These are phyloP conservation scores for Tremella mesenterica DNA, from an alignment of 768 basidiomycete genomes.

Conservation along the genomic window DNA sequence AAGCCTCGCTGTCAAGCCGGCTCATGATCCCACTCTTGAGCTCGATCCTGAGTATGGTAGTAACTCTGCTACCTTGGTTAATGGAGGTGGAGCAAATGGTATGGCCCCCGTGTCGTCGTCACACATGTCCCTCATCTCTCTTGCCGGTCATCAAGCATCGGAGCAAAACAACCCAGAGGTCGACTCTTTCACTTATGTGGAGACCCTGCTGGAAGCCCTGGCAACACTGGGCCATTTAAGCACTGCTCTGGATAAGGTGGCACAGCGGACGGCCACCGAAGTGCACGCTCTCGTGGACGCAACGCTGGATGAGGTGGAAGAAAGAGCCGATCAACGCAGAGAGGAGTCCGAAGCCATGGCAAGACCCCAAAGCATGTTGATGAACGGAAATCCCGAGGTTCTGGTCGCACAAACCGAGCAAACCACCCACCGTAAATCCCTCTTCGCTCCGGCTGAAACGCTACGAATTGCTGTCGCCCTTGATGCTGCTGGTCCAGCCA, in stretches of 20 bases:
- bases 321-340: slow-evolving; percentile 46
- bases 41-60: slow-evolving; percentile 23
- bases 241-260: slow-evolving; percentile 67
- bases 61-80: not conserved
- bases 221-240: slow-evolving; percentile 83
- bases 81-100: slow-evolving; percentile 1
- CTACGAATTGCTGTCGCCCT: slow-evolving; percentile 51
- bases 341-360: slow-evolving; percentile 14
- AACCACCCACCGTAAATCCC: slow-evolving; percentile 11
- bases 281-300: slow-evolving; percentile 74
- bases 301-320: slow-evolving; percentile 83
- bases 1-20: slow-evolving; percentile 39
- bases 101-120: slow-evolving; percentile 18
- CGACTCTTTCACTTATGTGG: slow-evolving; percentile 88
- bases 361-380: slow-evolving; percentile 10
- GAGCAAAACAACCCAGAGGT: slow-evolving; percentile 63
- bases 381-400: not conserved
- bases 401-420: too few relatives aligned
- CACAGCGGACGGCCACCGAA: slow-evolving; percentile 74
- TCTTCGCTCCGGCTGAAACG: slow-evolving; percentile 21
- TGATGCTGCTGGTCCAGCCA: slow-evolving; percentile 48
- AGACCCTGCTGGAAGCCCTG: slow-evolving; percentile 83
- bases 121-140: slow-evolving; percentile 15
- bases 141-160: slow-evolving; percentile 1
- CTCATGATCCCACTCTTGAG: slow-evolving; percentile 43